These are phyloP conservation scores for Corylus americana DNA, from an alignment of 306 rosid genomes.

Conservation along the genomic window DNA sequence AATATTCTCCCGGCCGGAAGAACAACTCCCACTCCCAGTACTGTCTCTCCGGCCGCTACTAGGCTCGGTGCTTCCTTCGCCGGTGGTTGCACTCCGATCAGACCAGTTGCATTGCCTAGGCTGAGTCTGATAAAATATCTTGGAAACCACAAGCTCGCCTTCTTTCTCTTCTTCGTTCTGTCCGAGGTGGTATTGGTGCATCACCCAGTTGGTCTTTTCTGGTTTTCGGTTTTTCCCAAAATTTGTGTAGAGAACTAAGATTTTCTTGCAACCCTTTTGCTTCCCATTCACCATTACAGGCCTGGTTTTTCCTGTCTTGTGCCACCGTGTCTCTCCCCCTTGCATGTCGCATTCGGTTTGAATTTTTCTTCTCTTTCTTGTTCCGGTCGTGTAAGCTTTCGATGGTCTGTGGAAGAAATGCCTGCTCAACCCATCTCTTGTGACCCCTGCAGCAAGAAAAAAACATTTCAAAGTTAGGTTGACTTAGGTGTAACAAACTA, in stretches of 20 bases:
- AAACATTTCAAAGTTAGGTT: slow-evolving; percentile 56
- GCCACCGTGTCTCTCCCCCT: slow-evolving; percentile 97
- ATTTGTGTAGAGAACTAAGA: slow-evolving; percentile 86
- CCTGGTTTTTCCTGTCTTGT: slow-evolving; percentile 93
- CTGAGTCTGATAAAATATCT: slow-evolving; percentile 92
- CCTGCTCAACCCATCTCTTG: slow-evolving; percentile 88
- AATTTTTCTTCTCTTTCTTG: slow-evolving; percentile 88
- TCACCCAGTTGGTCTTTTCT: slow-evolving; percentile 95
- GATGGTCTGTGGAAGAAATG: slow-evolving; percentile 98
- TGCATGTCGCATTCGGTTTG: slow-evolving; percentile 80
- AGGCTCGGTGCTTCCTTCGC: slow-evolving; percentile 49
- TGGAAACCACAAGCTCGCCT: slow-evolving; percentile 93
- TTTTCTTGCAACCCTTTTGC: slow-evolving; percentile 96
- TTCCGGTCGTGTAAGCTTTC: slow-evolving; percentile 98
- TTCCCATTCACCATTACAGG: slow-evolving; percentile 84
- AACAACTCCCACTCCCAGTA: slow-evolving; percentile 62
- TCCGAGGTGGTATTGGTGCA: slow-evolving; percentile 97
- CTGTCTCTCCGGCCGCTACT: slow-evolving; percentile 49
- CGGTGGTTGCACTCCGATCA: slow-evolving; percentile 44
- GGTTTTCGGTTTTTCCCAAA: slow-evolving; percentile 95
- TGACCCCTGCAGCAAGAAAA: slow-evolving; percentile 59
- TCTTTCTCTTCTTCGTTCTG: slow-evolving; percentile 89
- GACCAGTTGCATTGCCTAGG: slow-evolving; percentile 97
- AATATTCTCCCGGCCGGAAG: slow-evolving; percentile 56
- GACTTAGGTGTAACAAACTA: slow-evolving; percentile 60